These are phyloP conservation scores for Phlebiopsis gigantea DNA, from an alignment of 768 basidiomycete genomes.

Conservation along the genomic window DNA sequence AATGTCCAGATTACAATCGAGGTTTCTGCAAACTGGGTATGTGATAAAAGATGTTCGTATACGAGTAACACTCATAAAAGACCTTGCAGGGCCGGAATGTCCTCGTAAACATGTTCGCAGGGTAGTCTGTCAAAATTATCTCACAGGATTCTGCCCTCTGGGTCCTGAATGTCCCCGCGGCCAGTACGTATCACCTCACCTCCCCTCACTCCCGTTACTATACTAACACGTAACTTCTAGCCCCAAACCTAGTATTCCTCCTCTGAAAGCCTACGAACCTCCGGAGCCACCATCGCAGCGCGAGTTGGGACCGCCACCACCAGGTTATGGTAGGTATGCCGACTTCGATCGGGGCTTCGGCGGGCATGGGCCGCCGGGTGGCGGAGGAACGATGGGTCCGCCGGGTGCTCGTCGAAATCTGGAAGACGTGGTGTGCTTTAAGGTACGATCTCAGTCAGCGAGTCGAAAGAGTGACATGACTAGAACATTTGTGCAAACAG, in stretches of 20 bases:
- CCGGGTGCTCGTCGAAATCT: conserved; percentile 58
- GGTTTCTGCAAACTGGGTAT: conserved; percentile 93
- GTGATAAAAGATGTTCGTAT: conserved; percentile 24
- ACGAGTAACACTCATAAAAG: neutral
- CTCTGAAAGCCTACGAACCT: conserved; percentile 69
- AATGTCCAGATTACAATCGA: conserved; percentile 93
- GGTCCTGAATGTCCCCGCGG: conserved; percentile 85
- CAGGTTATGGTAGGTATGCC: conserved; percentile 82
- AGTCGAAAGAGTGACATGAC: neutral
- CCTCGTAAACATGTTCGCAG: conserved; percentile 90
- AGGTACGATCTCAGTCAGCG: conserved; percentile 40
- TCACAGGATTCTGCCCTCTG: conserved; percentile 89
- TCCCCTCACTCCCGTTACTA: conserved; percentile 43
- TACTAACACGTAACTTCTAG: conserved; percentile 50
- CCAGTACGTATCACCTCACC: conserved; percentile 64
- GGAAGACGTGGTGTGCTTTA: conserved; percentile 84
- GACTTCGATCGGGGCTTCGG: conserved; percentile 57
- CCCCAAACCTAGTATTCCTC: conserved; percentile 71
- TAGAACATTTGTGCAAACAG: conserved; percentile 29
- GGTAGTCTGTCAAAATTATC: conserved; percentile 84
- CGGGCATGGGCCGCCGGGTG: conserved; percentile 30
- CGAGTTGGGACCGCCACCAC: conserved; percentile 86
- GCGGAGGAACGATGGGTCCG: conserved; percentile 29
- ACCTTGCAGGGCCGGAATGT: conserved; percentile 70
- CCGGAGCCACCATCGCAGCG: conserved; percentile 71